Evolutionary conservation across 164 flowering plant genomes (phyloP).

Genomic region (Vitis vinifera): ASM3070453v1 NC_081807.1:12924501-12925000

Average conservation of each 20-base stretch:
- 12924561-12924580: background rate
- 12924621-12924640: conserved; percentile 94
- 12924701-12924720: conserved; percentile 90
- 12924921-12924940: too few species aligned
- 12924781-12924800: background rate
- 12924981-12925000: too few species aligned
- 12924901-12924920: too few species aligned
- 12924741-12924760: background rate
- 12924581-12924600: conserved; percentile 47
- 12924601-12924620: conserved; percentile 97
- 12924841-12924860: too few species aligned
- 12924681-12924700: conserved; percentile 94
- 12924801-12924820: too few species aligned
- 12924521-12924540: background rate
- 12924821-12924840: too few species aligned
- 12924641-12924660: conserved; percentile 76
- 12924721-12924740: conserved; percentile 54
- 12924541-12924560: background rate
- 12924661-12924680: conserved; percentile 84
- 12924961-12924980: too few species aligned
- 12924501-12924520: background rate
- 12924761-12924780: background rate
- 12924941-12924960: too few species aligned
- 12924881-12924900: too few species aligned
- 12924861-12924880: too few species aligned